A percentile compares a stretch with the other conserved stretches of the same genome.
These are phyloP conservation scores for Dendrocalamus sinicus DNA, from an alignment of 176 grass and related monocot genomes.

Conservation along the genomic window DNA sequence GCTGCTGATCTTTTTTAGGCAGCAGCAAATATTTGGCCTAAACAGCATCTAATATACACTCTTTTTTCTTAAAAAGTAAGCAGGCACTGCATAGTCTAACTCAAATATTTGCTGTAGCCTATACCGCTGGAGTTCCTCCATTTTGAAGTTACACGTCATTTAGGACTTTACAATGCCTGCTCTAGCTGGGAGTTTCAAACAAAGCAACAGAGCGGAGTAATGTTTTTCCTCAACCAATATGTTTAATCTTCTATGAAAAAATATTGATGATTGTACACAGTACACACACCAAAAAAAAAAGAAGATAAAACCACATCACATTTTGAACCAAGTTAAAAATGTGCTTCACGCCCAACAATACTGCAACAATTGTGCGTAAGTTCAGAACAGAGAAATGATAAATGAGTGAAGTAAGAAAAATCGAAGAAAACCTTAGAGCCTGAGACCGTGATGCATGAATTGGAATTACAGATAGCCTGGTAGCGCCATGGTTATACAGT, in stretches of 20 bases:
- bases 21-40: slow-evolving; percentile 9
- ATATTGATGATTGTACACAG: background rate
- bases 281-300: background rate
- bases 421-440: slow-evolving; percentile 65
- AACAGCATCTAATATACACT: background rate
- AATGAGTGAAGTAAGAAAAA: slow-evolving; percentile 28
- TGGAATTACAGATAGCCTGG: slow-evolving; percentile 84
- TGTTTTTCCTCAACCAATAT: background rate
- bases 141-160: background rate
- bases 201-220: background rate
- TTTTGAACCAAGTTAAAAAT: background rate
- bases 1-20: background rate
- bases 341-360: background rate
- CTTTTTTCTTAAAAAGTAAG: background rate
- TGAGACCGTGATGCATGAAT: slow-evolving; percentile 83
- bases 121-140: background rate
- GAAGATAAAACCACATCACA: too few relatives aligned
- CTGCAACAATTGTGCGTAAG: background rate
- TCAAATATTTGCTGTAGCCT: background rate
- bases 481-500: slow-evolving; percentile 72
- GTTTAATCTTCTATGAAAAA: slow-evolving; percentile 20
- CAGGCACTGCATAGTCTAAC: background rate
- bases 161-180: background rate
- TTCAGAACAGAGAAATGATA: slow-evolving; percentile 36
- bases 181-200: slow-evolving; percentile 4